Conservation (phyloP, 1,284 basidiomycete genomes). For the Pyrrhoderma noxium region DNA sequence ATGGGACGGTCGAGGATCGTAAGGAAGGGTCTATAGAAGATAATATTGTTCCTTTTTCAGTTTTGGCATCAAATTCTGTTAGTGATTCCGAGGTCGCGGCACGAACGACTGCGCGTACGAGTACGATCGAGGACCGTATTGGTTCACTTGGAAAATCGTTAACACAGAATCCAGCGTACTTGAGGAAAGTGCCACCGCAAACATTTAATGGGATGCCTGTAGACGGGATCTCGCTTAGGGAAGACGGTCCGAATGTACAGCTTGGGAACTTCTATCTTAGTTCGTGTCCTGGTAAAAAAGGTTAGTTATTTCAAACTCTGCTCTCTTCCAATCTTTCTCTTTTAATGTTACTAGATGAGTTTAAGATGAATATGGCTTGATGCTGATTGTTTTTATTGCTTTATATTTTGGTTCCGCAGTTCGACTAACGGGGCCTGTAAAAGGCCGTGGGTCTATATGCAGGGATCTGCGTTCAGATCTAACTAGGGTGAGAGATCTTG, state of each 20-base stretch:
- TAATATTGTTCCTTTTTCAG: not conserved
- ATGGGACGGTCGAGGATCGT: not conserved
- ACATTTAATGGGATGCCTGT: slow-evolving; percentile 3
- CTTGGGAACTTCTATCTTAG: slow-evolving; percentile 84
- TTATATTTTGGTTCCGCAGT: slow-evolving; percentile 46
- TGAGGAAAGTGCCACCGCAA: too few species aligned
- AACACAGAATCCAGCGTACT: not conserved
- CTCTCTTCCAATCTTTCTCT: not conserved
- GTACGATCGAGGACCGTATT: too few species aligned
- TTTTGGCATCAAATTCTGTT: not conserved
- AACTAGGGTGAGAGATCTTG: slow-evolving; percentile 65
- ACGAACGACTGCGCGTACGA: too few species aligned
- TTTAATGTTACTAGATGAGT: not conserved
- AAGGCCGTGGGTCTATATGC: slow-evolving; percentile 79
- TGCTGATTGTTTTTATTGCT: not conserved
- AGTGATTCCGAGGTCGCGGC: too few species aligned
- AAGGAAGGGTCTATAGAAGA: too few species aligned
- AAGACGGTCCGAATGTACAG: not conserved
- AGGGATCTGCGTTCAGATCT: slow-evolving; percentile 78
- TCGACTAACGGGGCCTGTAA: slow-evolving; percentile 73
- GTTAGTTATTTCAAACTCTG: too few species aligned
- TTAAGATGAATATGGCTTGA: not conserved
- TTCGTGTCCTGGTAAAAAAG: slow-evolving; percentile 95
- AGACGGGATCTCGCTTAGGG: slow-evolving; percentile 31
- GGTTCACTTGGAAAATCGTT: not conserved